phyloP scores from a whole-genome alignment of 495 filamentous ascomycete genomes.

The Apodospora peruviana region DNA sequence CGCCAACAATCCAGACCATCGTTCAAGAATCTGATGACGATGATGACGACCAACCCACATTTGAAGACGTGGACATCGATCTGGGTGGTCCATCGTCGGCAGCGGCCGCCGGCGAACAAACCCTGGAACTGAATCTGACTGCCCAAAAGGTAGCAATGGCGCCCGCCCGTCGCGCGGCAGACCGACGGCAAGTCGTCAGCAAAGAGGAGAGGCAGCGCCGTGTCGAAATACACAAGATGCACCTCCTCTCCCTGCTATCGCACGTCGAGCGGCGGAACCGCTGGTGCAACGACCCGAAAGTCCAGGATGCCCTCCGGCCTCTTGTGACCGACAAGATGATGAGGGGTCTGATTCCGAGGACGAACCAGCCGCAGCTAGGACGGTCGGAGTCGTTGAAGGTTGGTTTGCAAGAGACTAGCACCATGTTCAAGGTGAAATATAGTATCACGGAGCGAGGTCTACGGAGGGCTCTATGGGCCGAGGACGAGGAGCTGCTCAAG shows the following conservation, averaged over 20 bases:
- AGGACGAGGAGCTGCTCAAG: constrained; percentile 53
- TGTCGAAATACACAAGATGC: constrained; percentile 76
- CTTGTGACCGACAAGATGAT: constrained; percentile 57
- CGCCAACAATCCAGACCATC: constrained; percentile 23
- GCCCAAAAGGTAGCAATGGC: constrained; percentile 35
- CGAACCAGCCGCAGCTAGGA: constrained; percentile 60
- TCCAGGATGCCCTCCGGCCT: constrained; percentile 55
- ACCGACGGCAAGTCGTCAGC: constrained; percentile 57
- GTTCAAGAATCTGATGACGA: constrained; percentile 24
- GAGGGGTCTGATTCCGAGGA: constrained; percentile 57
- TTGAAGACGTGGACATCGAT: constrained; percentile 30
- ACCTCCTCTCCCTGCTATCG: constrained; percentile 73
- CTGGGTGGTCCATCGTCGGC: constrained; percentile 9
- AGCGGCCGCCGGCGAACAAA: constrained; percentile 26
- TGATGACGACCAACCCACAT: constrained; percentile 29
- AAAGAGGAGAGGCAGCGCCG: constrained; percentile 65
- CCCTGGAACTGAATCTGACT: constrained; percentile 53
- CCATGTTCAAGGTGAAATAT: constrained; percentile 63
- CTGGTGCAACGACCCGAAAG: constrained; percentile 78
- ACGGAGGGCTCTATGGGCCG: constrained; percentile 65
- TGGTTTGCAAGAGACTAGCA: constrained; percentile 64
- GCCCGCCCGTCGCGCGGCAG: constrained; percentile 19
- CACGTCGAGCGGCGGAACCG: constrained; percentile 71
- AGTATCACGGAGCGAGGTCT: constrained; percentile 65
- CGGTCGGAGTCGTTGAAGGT: constrained; percentile 68